These are phyloP conservation scores for Aspergillus biplanus DNA, from an alignment of 495 filamentous ascomycete species.

Conservation along the genomic window DNA sequence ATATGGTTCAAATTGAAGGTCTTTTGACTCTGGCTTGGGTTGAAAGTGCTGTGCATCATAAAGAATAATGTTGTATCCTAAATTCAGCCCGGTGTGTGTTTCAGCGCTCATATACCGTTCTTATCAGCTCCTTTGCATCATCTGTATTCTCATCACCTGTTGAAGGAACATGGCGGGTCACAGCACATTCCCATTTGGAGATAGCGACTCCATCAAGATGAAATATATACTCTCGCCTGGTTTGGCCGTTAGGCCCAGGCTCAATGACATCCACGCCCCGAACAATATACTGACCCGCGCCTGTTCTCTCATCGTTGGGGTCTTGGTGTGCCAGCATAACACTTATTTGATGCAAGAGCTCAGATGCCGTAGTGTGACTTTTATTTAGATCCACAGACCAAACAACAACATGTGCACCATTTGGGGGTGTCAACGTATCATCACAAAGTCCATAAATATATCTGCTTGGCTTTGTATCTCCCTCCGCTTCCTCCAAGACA, in stretches of 20 bases:
- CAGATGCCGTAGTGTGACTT: not conserved
- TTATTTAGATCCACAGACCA: constrained; percentile 3
- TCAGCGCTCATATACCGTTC: constrained; percentile 1
- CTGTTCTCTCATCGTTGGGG: not conserved
- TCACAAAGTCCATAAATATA: constrained; percentile 14
- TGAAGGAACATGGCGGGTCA: not conserved
- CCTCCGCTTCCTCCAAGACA: constrained; percentile 29
- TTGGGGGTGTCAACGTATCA: constrained; percentile 9
- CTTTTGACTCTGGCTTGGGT: not conserved
- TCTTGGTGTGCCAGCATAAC: not conserved
- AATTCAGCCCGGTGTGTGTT: too few species aligned
- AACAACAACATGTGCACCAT: constrained; percentile 3
- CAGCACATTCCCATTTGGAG: constrained; percentile 29
- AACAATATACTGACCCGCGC: constrained; percentile 3
- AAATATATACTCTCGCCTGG: constrained; percentile 31
- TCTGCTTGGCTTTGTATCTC: not conserved
- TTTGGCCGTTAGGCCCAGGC: not conserved
- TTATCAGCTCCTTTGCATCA: not conserved
- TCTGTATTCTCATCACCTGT: not conserved
- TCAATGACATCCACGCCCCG: constrained; percentile 2
- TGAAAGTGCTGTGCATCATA: not conserved
- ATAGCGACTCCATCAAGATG: constrained; percentile 40
- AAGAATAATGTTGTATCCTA: too few species aligned
- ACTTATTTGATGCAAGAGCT: constrained; percentile 12
- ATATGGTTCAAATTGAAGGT: not conserved